These are phyloP conservation scores for Lasiodiplodia hormozganensis DNA, from an alignment of 2,329 filamentous ascomycete species.

Conservation along the genomic window DNA sequence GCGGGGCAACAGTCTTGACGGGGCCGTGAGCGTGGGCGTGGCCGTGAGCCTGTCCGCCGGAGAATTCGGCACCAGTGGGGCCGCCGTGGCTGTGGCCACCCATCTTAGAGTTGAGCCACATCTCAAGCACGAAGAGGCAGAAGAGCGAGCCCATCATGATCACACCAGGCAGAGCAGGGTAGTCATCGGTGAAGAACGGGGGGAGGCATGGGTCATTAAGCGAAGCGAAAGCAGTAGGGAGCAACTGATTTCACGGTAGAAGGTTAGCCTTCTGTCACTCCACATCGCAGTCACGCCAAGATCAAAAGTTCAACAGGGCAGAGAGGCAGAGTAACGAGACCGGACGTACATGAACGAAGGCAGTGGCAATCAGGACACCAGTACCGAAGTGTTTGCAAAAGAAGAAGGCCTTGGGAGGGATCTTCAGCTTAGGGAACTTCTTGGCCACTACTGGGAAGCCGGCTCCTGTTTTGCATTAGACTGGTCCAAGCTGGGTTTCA, in stretches of 20 bases:
- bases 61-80: slow-evolving; percentile 52
- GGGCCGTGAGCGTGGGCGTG: background rate
- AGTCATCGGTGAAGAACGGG: slow-evolving; percentile 64
- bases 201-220: slow-evolving; percentile 61
- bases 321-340: background rate
- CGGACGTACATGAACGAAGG: slow-evolving; percentile 71
- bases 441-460: slow-evolving; percentile 50
- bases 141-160: slow-evolving; percentile 72
- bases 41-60: slow-evolving; percentile 30
- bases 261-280: slow-evolving; percentile 7
- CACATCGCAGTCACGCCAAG: slow-evolving; percentile 23
- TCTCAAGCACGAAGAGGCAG: slow-evolving; percentile 66
- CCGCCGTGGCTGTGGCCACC: slow-evolving; percentile 62
- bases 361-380: slow-evolving; percentile 84
- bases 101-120: slow-evolving; percentile 66
- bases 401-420: slow-evolving; percentile 65
- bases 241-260: slow-evolving; percentile 46
- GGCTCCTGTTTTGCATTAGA: slow-evolving; percentile 29
- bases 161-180: slow-evolving; percentile 67
- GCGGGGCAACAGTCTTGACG: background rate
- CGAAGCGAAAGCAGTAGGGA: slow-evolving; percentile 65
- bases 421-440: slow-evolving; percentile 65
- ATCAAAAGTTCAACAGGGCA: background rate
- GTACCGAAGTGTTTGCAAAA: slow-evolving; percentile 71
- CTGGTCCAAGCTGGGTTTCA: background rate